A percentile compares a stretch with the other conserved stretches of the same genome.
Evolutionary conservation across 2,329 filamentous ascomycete genomes (phyloP).

Genomic region (Xylariaceae sp.): DNA sequence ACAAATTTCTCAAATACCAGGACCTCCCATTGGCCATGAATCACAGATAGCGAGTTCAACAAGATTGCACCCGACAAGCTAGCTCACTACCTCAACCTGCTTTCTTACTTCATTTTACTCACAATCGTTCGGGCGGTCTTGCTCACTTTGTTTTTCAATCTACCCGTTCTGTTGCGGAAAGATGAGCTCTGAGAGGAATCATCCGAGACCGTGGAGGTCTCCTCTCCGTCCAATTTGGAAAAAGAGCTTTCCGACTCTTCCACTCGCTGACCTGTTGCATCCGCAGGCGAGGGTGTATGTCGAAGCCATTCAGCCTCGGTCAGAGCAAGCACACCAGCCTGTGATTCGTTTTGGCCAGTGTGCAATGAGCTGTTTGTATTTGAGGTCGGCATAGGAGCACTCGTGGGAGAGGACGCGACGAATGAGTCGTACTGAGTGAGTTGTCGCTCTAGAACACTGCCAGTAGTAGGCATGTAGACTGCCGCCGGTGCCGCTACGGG

Average conservation of each 20-base stretch:
- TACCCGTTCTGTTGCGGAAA: not conserved
- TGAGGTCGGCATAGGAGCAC: slow-evolving; percentile 10
- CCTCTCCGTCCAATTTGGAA: slow-evolving; percentile 9
- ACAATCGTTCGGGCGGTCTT: slow-evolving; percentile 11
- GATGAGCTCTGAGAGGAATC: not conserved
- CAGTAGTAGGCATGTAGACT: slow-evolving; percentile 30
- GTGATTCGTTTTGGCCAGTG: slow-evolving; percentile 3
- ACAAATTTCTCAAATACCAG: slow-evolving; percentile 1
- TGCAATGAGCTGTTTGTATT: slow-evolving; percentile 9
- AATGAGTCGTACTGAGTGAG: slow-evolving; percentile 28
- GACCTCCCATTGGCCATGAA: not conserved
- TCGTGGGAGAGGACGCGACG: slow-evolving; percentile 17
- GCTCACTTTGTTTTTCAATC: not conserved
- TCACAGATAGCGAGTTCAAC: not conserved
- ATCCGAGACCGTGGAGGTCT: not conserved
- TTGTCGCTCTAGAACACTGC: slow-evolving; percentile 30
- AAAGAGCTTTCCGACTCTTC: slow-evolving; percentile 24
- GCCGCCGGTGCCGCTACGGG: slow-evolving; percentile 26
- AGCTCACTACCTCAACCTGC: not conserved
- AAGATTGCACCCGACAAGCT: not conserved
- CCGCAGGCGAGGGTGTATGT: slow-evolving; percentile 28
- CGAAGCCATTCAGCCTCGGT: slow-evolving; percentile 32
- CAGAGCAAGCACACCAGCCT: slow-evolving; percentile 20
- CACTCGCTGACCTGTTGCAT: slow-evolving; percentile 10
- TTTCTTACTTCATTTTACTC: slow-evolving; percentile 16